phyloP scores from a whole-genome alignment of 352 stramenopile genomes.

The Globisporangium heterothallicum region DNA sequence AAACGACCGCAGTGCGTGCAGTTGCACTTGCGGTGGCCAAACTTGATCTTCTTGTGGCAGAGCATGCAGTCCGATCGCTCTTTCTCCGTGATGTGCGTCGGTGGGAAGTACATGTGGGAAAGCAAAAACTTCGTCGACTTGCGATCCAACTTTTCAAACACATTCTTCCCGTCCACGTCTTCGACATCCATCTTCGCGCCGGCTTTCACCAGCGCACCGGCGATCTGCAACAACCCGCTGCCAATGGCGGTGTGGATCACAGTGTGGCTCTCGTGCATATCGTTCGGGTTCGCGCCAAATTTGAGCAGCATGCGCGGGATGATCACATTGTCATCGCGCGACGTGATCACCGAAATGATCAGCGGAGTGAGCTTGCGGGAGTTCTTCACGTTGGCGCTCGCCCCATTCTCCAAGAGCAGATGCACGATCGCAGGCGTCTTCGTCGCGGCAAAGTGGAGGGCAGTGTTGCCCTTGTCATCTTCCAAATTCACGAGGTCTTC shows the following conservation, averaged over 20 bases:
- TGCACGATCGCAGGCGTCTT: slow-evolving; percentile 84
- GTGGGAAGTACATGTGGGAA: slow-evolving; percentile 83
- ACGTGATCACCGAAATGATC: slow-evolving; percentile 87
- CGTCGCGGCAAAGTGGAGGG: slow-evolving; percentile 81
- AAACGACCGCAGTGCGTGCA: slow-evolving; percentile 66
- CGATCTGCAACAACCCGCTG: slow-evolving; percentile 59
- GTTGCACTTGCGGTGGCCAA: slow-evolving; percentile 81
- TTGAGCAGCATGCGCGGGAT: slow-evolving; percentile 86
- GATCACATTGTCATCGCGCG: slow-evolving; percentile 74
- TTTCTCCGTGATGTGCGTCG: slow-evolving; percentile 84
- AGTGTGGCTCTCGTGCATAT: slow-evolving; percentile 85
- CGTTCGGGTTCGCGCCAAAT: slow-evolving; percentile 83
- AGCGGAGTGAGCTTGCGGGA: slow-evolving; percentile 78
- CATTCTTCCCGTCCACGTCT: slow-evolving; percentile 74
- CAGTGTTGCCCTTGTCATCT: slow-evolving; percentile 86
- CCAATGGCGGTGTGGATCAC: slow-evolving; percentile 84
- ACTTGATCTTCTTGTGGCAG: slow-evolving; percentile 84
- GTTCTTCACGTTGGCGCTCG: slow-evolving; percentile 84
- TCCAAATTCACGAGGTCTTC: slow-evolving; percentile 82
- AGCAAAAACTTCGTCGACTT: slow-evolving; percentile 67
- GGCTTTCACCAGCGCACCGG: slow-evolving; percentile 70
- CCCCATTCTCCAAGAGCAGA: slow-evolving; percentile 67
- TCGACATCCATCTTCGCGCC: slow-evolving; percentile 86
- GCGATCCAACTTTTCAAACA: slow-evolving; percentile 81
- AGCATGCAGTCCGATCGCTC: slow-evolving; percentile 81